Evolutionary conservation across 1,284 basidiomycete genomes (phyloP), one percentile per base, ranked within the genome.

Genomic region (Thecaphora thlaspeos): DNA sequence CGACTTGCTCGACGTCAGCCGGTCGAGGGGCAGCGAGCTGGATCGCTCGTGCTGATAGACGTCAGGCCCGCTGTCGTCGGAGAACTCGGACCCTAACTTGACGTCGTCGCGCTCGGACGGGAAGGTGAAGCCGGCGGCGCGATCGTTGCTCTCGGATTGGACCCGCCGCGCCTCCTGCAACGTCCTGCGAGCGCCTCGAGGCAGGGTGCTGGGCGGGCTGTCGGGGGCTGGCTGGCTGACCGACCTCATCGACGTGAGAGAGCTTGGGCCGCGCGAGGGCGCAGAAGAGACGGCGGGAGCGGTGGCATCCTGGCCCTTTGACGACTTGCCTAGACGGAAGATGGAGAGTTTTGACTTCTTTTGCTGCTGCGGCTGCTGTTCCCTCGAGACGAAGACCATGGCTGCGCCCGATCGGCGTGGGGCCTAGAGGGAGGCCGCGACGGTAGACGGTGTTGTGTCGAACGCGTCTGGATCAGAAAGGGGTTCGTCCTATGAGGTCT

Each of bases 261-360:
- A 10, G 32, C 17, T 34, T 34, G 32, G 10, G 17, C 32, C 10
- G 39, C 39, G 10, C 21, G 39, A 10, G 14, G 39, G 39, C 18
- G 41, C 15, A n/a, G 17, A n/a, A 5, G 36, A 17, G 5, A 15
- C 14, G 36, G 7, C 7, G 17, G 23, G 28, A 3, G 26, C 11
- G 17, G 10, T 32, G 24, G 4, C 11, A 14, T 32, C 49, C 4
- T 28, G 30, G 18, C 48, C 48, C 26, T 28, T 28, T 28, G 26
- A 28, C 4, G 55, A 32, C 45, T 63, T 63, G 37, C 30, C 49
- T 15, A 63, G 41, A n/a, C 61, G 61, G 19, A 63, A 63, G 45
- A 63, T 28, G 11, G 55, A 59, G 18, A 63, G 61, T 34, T 52
- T 59, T 15, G 61, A 59, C 37, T 55, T 63, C 19, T 63, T 63